Percentiles rank a stretch among this genome's conserved stretches.
Conservation (phyloP, 2,329 filamentous ascomycete genomes). For the Verruconis gallopava region DNA sequence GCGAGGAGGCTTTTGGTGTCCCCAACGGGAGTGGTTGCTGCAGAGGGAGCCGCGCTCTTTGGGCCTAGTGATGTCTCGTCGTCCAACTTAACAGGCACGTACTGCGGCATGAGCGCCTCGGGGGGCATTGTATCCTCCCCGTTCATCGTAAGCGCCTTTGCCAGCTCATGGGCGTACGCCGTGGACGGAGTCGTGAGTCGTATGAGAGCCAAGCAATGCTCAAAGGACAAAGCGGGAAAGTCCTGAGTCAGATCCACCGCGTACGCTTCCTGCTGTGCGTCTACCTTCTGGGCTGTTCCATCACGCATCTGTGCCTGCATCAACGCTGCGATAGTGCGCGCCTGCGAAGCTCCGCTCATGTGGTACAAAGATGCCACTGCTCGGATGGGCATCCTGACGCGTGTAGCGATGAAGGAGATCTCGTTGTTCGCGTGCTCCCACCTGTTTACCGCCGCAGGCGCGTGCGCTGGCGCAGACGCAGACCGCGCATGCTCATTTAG, state of each 20-base stretch:
- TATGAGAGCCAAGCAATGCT: slow-evolving; percentile 40
- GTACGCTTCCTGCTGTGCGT: slow-evolving; percentile 33
- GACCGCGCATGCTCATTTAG: slow-evolving; percentile 19
- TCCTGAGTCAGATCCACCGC: slow-evolving; percentile 41
- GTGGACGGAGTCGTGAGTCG: slow-evolving; percentile 44
- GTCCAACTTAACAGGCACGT: slow-evolving; percentile 27
- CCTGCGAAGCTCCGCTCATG: slow-evolving; percentile 40
- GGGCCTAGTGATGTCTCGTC: slow-evolving; percentile 17
- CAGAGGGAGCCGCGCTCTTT: slow-evolving; percentile 17
- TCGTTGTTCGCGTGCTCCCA: slow-evolving; percentile 47
- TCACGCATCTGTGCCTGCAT: slow-evolving; percentile 24
- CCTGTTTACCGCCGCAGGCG: slow-evolving; percentile 30
- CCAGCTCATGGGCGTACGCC: slow-evolving; percentile 46
- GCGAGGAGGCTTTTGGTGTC: slow-evolving; percentile 31
- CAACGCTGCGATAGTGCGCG: slow-evolving; percentile 42
- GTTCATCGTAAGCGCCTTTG: slow-evolving; percentile 35
- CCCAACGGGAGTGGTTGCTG: slow-evolving; percentile 13
- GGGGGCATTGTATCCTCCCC: slow-evolving; percentile 10
- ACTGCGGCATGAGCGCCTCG: slow-evolving; percentile 33
- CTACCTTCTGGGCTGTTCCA: slow-evolving; percentile 25
- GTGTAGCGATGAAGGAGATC: slow-evolving; percentile 46
- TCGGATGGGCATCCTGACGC: slow-evolving; percentile 34
- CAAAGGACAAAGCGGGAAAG: slow-evolving; percentile 38
- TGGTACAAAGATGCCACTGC: slow-evolving; percentile 46
- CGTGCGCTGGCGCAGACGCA: slow-evolving; percentile 15